Evolutionary conservation across 306 rosid species (phyloP), one percentile per base, ranked within the genome.

Genomic region (Corylus heterophylla): DNA sequence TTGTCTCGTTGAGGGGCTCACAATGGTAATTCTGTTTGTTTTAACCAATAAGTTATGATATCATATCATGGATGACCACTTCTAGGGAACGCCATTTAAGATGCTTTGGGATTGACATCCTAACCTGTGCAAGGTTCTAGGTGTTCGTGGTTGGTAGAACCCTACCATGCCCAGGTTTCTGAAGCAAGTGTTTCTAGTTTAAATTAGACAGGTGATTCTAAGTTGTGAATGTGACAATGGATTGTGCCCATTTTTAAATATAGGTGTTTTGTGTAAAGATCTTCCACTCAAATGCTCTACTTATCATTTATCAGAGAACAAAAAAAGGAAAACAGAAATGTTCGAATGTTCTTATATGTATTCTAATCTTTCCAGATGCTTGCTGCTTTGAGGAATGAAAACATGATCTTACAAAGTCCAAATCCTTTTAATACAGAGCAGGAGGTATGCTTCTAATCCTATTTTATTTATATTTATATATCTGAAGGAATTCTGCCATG

Each of bases 1-100:
- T 69, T 95, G 89, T 83, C 89, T 95, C 1, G 98, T 97, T 71
- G 97, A 95, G 84, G 98, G 98, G 78, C 89, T 95, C 54, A 78
- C 92, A 83, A 92, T 82, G 98, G 98, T 94, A 92, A 85, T 76
- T 72, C 66, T 77, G 77, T 78, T 56, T 71, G 76, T 54, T 81
- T 79, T 83, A 69, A 17, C 69, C 68, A 79, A 74, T 62, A 56
- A 35, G 10, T 49, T 17, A 44, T 54, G 71, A 58, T 64, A 5
- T 66, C 54, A 58, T 58, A 5, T 66, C 54, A 74, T 78, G 71
- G 72, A 42, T 12, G 12, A 69, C 71, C 76, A 75, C 79, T 63
- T 69, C 71, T 76, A 9, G 77, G 78, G 74, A 77, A 54, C 63
- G 52, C 75, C 35, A 45, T 54, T 72, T 54, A 8, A 62, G 75